Evolutionary conservation across 2,329 filamentous ascomycete species (phyloP).

Genomic region (Elsinoe perseae): DNA sequence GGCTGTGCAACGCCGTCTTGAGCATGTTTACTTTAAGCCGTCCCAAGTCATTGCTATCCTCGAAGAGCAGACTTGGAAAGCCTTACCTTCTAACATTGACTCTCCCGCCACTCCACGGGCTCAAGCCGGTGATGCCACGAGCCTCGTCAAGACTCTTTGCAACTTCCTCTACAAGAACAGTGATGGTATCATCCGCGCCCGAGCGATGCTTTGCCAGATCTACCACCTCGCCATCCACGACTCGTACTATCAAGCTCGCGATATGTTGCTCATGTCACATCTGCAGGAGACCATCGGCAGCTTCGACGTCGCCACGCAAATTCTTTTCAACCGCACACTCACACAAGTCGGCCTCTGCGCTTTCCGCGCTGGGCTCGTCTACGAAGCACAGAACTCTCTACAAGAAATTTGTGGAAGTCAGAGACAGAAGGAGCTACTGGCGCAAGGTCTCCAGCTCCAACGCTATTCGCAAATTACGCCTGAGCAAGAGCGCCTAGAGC

Average conservation of each 20-base stretch:
- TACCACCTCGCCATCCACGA: conserved; percentile 97
- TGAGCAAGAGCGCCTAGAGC: conserved; percentile 94
- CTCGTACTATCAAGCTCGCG: conserved; percentile 93
- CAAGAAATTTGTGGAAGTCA: conserved; percentile 98
- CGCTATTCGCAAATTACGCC: conserved; percentile 92
- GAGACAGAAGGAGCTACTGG: conserved; percentile 93
- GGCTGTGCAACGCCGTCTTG: conserved; percentile 83
- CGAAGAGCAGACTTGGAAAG: conserved; percentile 89
- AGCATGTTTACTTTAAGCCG: conserved; percentile 99
- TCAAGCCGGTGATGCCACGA: conserved; percentile 58
- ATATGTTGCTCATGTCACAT: conserved; percentile 99
- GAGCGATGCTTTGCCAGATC: conserved; percentile 96
- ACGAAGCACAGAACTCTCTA: conserved; percentile 93
- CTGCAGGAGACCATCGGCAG: conserved; percentile 93
- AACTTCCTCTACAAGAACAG: conserved; percentile 91
- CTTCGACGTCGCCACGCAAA: conserved; percentile 95
- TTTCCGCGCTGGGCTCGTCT: conserved; percentile 93
- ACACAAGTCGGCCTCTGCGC: conserved; percentile 97
- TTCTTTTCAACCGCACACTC: conserved; percentile 95
- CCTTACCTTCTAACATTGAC: conserved; percentile 60
- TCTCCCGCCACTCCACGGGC: conserved; percentile 73
- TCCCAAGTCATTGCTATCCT: conserved; percentile 86
- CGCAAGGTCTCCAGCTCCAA: conserved; percentile 97
- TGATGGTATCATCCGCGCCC: conserved; percentile 89
- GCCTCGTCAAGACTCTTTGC: conserved; percentile 79